phyloP scores from a whole-genome alignment of 2,329 filamentous ascomycete species.

The Cadophora sp. region DNA sequence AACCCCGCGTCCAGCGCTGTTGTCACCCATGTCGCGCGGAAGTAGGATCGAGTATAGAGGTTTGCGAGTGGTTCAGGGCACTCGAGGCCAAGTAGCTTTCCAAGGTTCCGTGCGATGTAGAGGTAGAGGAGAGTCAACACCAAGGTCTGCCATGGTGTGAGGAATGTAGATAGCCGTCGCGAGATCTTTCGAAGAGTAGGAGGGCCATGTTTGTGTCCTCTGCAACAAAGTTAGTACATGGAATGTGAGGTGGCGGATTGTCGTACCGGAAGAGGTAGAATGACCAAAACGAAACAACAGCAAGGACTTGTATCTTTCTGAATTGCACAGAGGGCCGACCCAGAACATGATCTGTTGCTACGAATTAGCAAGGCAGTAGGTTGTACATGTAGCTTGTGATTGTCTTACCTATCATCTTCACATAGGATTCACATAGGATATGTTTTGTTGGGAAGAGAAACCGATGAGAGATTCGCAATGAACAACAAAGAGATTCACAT shows the following conservation, averaged over 20 bases:
- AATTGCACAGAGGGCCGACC: slow-evolving; percentile 91
- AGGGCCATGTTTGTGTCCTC: slow-evolving; percentile 89
- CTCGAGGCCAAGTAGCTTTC: slow-evolving; percentile 87
- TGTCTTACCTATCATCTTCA: slow-evolving; percentile 41
- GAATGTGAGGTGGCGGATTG: slow-evolving; percentile 5
- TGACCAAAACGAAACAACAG: slow-evolving; percentile 91
- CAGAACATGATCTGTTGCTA: slow-evolving; percentile 77
- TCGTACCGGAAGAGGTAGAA: slow-evolving; percentile 78
- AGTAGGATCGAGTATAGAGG: slow-evolving; percentile 91
- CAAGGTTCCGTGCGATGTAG: slow-evolving; percentile 91
- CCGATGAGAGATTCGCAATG: not conserved
- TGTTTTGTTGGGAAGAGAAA: slow-evolving; percentile 8
- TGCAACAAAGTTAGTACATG: slow-evolving; percentile 46
- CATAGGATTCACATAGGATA: slow-evolving; percentile 36
- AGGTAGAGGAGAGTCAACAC: slow-evolving; percentile 89
- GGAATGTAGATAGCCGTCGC: slow-evolving; percentile 67
- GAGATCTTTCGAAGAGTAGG: slow-evolving; percentile 76
- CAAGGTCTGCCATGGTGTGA: slow-evolving; percentile 90
- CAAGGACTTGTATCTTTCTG: slow-evolving; percentile 89
- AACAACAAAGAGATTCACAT: slow-evolving; percentile 25
- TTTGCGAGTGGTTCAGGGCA: slow-evolving; percentile 93
- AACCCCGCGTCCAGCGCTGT: slow-evolving; percentile 96
- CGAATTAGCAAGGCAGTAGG: not conserved
- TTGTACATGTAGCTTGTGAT: not conserved
- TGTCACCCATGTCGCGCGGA: slow-evolving; percentile 94